phyloP scores from a whole-genome alignment of 2,329 filamentous ascomycete genomes.

The Didymella arachidicola region DNA sequence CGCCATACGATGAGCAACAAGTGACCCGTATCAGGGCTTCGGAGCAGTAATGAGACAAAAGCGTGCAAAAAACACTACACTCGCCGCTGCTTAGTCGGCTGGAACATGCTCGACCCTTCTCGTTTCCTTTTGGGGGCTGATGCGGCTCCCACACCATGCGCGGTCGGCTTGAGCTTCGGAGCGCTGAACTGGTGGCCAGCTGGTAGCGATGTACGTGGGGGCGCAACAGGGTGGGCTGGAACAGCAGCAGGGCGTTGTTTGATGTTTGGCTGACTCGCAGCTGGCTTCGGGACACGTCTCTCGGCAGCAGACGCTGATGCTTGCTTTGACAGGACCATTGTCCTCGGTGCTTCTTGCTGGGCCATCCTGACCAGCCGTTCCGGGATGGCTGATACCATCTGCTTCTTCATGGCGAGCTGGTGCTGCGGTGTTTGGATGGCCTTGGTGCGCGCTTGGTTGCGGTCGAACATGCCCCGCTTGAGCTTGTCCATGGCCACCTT shows the following conservation, averaged over 20 bases:
- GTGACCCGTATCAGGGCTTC: not conserved
- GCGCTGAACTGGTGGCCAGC: conserved; percentile 42
- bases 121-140: conserved; percentile 29
- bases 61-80: not conserved
- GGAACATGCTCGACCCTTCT: conserved; percentile 33
- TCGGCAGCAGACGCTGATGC: conserved; percentile 35
- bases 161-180: conserved; percentile 31
- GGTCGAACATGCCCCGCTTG: conserved; percentile 44
- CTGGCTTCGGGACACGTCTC: conserved; percentile 15
- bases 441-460: conserved; percentile 42
- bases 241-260: conserved; percentile 30
- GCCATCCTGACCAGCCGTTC: conserved; percentile 44
- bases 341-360: conserved; percentile 35
- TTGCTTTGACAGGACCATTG: conserved; percentile 37
- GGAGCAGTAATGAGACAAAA: not conserved
- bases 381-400: conserved; percentile 37
- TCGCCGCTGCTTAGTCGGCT: conserved; percentile 20
- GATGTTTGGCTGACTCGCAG: conserved; percentile 31
- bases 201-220: conserved; percentile 37
- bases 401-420: conserved; percentile 36
- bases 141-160: conserved; percentile 21
- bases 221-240: conserved; percentile 19
- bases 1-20: not conserved
- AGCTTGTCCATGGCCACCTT: conserved; percentile 48
- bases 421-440: conserved; percentile 41